Evolutionary conservation across 2,329 filamentous ascomycete genomes (phyloP).

Genomic region (Cytospora schulzeri): DNA sequence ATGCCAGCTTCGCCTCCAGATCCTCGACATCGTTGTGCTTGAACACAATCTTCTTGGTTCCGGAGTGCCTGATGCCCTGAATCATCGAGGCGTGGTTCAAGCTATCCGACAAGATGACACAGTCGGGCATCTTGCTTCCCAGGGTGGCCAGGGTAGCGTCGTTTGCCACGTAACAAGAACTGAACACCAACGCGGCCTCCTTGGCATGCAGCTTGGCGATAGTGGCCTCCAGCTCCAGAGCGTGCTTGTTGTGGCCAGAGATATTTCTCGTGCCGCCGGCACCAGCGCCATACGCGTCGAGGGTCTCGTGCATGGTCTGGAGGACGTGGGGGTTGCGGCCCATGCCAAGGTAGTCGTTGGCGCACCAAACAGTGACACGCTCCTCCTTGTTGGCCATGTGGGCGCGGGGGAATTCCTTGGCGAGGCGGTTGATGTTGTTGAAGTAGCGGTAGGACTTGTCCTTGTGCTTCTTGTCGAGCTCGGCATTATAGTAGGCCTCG

Average conservation of each 20-base stretch:
- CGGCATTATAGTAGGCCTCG: slow-evolving; percentile 80
- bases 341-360: slow-evolving; percentile 99
- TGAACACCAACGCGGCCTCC: slow-evolving; percentile 90
- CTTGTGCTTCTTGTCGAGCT: slow-evolving; percentile 98
- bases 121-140: slow-evolving; percentile 95
- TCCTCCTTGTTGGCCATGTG: slow-evolving; percentile 85
- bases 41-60: slow-evolving; percentile 96
- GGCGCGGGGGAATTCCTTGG: slow-evolving; percentile 92
- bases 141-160: slow-evolving; percentile 94
- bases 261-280: slow-evolving; percentile 97
- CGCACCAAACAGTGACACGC: slow-evolving; percentile 96
- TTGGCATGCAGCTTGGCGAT: slow-evolving; percentile 89
- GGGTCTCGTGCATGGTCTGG: slow-evolving; percentile 88
- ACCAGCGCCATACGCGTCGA: slow-evolving; percentile 92
- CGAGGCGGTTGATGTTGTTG: slow-evolving; percentile 99
- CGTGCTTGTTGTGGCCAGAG: slow-evolving; percentile 95
- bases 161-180: slow-evolving; percentile 97
- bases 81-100: slow-evolving; percentile 99
- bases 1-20: slow-evolving; percentile 87
- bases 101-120: slow-evolving; percentile 96
- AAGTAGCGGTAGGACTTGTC: slow-evolving; percentile 99
- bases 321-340: slow-evolving; percentile 86
- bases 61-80: slow-evolving; percentile 95
- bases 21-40: slow-evolving; percentile 97
- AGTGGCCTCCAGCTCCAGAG: slow-evolving; percentile 78